Evolutionary conservation across 257 asterid species (phyloP).

Genomic region (Jaltomata sinuosa): DNA sequence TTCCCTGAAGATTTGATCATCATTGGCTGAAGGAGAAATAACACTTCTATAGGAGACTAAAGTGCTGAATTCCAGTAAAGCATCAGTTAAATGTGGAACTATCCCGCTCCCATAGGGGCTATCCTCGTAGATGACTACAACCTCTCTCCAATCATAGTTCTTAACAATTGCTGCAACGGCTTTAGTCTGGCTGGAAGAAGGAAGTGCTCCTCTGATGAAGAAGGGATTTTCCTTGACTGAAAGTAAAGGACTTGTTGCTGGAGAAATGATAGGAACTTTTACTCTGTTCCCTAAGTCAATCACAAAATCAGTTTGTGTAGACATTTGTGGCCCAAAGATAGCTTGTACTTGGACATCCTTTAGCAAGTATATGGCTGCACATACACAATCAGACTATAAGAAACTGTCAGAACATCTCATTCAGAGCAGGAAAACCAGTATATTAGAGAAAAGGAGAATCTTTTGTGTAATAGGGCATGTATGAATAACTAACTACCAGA

Average conservation of each 20-base stretch:
- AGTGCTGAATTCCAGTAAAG: constrained; percentile 9
- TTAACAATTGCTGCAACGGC: constrained; percentile 37
- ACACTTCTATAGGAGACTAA: constrained; percentile 15
- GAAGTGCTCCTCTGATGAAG: constrained; percentile 34
- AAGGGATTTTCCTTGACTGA: constrained; percentile 28
- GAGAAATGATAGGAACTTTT: constrained; percentile 36
- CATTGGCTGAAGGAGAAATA: constrained; percentile 23
- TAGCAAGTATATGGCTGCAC: constrained; percentile 40
- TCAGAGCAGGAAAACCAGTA: background rate
- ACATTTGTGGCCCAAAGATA: constrained; percentile 34
- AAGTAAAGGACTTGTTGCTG: constrained; percentile 35
- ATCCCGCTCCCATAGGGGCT: constrained; percentile 27
- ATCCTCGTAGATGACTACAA: constrained; percentile 27
- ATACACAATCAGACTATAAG: background rate
- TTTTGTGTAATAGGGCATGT: background rate
- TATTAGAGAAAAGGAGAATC: background rate
- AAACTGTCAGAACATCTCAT: background rate
- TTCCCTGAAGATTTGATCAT: constrained; percentile 22
- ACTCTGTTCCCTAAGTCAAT: constrained; percentile 31
- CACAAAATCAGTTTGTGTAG: constrained; percentile 34
- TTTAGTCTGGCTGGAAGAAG: constrained; percentile 29
- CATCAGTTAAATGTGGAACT: constrained; percentile 24
- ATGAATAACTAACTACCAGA: background rate
- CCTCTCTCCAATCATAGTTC: constrained; percentile 33
- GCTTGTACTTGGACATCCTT: constrained; percentile 32